Percentiles rank a stretch among this genome's conserved stretches.
These are phyloP conservation scores for Pelargonium exstipulatum DNA, from an alignment of 441 rosid genomes.

Conservation along the genomic window DNA sequence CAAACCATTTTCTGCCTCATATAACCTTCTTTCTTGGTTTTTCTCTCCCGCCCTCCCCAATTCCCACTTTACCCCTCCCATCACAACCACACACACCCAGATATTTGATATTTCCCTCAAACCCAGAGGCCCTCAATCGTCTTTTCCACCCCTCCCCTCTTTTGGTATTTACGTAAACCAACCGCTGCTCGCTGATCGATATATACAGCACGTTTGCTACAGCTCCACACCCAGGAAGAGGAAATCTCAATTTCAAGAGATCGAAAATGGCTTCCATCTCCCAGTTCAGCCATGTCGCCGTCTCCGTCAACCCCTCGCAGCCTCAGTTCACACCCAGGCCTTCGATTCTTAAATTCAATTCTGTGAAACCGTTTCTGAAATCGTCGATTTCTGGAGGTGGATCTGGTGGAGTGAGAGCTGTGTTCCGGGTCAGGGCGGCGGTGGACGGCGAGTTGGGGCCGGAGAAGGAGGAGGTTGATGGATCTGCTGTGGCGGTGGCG, in stretches of 20 bases:
- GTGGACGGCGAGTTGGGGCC: conserved; percentile 42
- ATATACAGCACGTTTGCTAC: no score
- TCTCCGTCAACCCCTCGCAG: not conserved
- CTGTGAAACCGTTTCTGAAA: not conserved
- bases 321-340: not conserved
- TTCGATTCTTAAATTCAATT: not conserved
- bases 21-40: conserved; percentile 7
- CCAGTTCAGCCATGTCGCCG: not conserved
- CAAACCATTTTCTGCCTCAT: conserved; percentile 26
- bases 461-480: conserved; percentile 20
- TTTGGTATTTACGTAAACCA: not conserved
- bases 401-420: not conserved
- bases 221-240: no score
- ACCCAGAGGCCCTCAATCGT: not conserved
- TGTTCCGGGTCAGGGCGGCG: not conserved
- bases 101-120: not conserved
- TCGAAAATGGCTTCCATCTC: not conserved
- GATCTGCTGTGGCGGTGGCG: conserved; percentile 30
- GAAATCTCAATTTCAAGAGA: not conserved
- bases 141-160: not conserved
- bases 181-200: no score
- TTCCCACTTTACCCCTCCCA: not conserved
- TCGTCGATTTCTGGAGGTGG: not conserved
- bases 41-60: not conserved
- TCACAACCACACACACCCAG: not conserved